These are phyloP conservation scores for Pneumocystis wakefieldiae DNA, from an alignment of 1,139 yeast species.

Conservation along the genomic window DNA sequence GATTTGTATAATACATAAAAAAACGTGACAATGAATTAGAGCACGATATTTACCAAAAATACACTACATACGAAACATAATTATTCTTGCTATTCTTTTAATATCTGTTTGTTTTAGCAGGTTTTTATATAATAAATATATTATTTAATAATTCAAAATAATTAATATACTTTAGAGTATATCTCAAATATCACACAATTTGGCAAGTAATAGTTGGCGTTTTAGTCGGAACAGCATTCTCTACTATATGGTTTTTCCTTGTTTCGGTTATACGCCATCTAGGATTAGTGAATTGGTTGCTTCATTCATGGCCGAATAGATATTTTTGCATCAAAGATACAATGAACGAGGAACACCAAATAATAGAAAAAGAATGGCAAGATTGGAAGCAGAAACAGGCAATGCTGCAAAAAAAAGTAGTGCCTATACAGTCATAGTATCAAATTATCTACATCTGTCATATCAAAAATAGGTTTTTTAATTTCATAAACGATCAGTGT, in stretches of 20 bases:
- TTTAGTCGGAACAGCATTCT: slow-evolving; percentile 44
- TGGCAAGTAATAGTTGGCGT: slow-evolving; percentile 66
- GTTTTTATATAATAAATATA: slow-evolving; percentile 12
- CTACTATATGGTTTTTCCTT: slow-evolving; percentile 38
- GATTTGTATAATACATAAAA: background rate
- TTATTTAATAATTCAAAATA: slow-evolving; percentile 35
- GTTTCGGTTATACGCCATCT: slow-evolving; percentile 27
- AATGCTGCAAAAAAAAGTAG: background rate
- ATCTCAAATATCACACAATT: slow-evolving; percentile 59
- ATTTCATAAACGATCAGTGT: background rate
- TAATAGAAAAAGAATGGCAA: background rate
- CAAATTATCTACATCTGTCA: background rate
- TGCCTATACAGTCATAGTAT: background rate
- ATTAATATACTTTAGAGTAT: slow-evolving; percentile 33
- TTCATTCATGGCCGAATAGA: background rate
- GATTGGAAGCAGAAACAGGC: background rate
- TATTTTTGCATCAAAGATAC: background rate
- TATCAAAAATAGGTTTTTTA: background rate
- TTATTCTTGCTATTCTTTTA: background rate
- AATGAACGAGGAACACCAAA: background rate
- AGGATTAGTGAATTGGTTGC: background rate
- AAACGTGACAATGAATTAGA: background rate
- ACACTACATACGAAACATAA: background rate
- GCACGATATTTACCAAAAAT: background rate
- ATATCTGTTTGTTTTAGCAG: slow-evolving; percentile 11